phyloP scores from a whole-genome alignment of 2,329 filamentous ascomycete genomes.

The Exophiala spinifera region DNA sequence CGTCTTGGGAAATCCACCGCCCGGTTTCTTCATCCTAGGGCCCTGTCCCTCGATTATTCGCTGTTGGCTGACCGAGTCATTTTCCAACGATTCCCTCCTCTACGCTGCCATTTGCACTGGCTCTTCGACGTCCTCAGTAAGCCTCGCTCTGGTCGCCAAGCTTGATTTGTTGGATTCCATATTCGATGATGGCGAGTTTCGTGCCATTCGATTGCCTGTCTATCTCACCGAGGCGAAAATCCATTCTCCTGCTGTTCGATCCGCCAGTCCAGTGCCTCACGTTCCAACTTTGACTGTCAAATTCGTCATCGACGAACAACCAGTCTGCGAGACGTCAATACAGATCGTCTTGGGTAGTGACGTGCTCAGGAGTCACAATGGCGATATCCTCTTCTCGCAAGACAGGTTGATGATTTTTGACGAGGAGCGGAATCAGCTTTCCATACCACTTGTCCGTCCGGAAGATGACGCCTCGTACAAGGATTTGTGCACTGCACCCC shows the following conservation, averaged over 20 bases:
- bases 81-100: slow-evolving; percentile 81
- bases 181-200: slow-evolving; percentile 62
- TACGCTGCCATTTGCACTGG: slow-evolving; percentile 93
- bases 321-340: slow-evolving; percentile 56
- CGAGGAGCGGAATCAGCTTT: slow-evolving; percentile 79
- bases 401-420: slow-evolving; percentile 86
- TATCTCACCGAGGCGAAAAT: slow-evolving; percentile 90
- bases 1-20: slow-evolving; percentile 64
- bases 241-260: slow-evolving; percentile 69
- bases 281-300: slow-evolving; percentile 76
- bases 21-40: slow-evolving; percentile 79
- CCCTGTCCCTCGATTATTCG: slow-evolving; percentile 91
- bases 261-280: slow-evolving; percentile 69
- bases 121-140: slow-evolving; percentile 81
- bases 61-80: slow-evolving; percentile 89
- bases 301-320: slow-evolving; percentile 67
- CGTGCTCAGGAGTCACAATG: slow-evolving; percentile 77
- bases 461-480: slow-evolving; percentile 83
- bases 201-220: slow-evolving; percentile 72
- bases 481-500: slow-evolving; percentile 61
- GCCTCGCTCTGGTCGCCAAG: slow-evolving; percentile 69
- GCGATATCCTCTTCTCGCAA: slow-evolving; percentile 86
- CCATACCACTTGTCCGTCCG: slow-evolving; percentile 86
- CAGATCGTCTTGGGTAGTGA: slow-evolving; percentile 90
- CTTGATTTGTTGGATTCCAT: slow-evolving; percentile 68